A percentile compares a stretch with the other conserved stretches of the same genome.
These are phyloP conservation scores for Candida alai DNA, from an alignment of 805 yeast genomes.

Conservation along the genomic window DNA sequence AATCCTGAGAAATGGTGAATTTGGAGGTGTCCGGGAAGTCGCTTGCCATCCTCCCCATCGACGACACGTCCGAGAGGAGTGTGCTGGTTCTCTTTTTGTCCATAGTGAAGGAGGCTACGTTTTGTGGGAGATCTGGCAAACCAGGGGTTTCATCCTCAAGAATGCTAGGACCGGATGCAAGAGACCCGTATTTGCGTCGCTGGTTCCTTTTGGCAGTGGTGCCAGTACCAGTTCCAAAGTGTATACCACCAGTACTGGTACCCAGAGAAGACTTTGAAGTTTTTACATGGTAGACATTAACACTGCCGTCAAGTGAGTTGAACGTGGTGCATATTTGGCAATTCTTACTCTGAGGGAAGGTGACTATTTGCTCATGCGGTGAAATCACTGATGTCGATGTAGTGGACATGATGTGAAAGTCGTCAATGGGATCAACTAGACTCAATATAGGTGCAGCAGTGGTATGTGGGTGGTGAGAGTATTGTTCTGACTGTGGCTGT, in stretches of 20 bases:
- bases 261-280: no score
- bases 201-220: slow-evolving; percentile 1
- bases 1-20: slow-evolving; percentile 22
- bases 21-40: slow-evolving; percentile 29
- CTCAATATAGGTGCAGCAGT: slow-evolving; percentile 51
- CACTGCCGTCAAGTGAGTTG: slow-evolving; percentile 40
- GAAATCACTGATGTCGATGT: slow-evolving; percentile 66
- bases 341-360: slow-evolving; percentile 43
- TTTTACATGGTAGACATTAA: slow-evolving; percentile 56
- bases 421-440: slow-evolving; percentile 69
- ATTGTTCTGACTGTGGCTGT: slow-evolving; percentile 2
- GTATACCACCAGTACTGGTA: no score
- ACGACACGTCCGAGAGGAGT: slow-evolving; percentile 37
- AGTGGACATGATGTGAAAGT: slow-evolving; percentile 67
- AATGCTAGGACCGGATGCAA: slow-evolving; percentile 37
- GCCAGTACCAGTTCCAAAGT: background rate
- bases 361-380: slow-evolving; percentile 50
- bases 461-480: slow-evolving; percentile 17
- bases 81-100: slow-evolving; percentile 44
- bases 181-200: slow-evolving; percentile 22
- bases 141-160: slow-evolving; percentile 35
- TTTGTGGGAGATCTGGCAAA: slow-evolving; percentile 16
- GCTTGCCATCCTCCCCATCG: slow-evolving; percentile 44
- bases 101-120: slow-evolving; percentile 29
- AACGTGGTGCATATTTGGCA: slow-evolving; percentile 49